Evolutionary conservation across 2,329 filamentous ascomycete genomes (phyloP), one percentile per base, ranked within the genome.

Genomic region (Lecanoromycetidae sp.): DNA sequence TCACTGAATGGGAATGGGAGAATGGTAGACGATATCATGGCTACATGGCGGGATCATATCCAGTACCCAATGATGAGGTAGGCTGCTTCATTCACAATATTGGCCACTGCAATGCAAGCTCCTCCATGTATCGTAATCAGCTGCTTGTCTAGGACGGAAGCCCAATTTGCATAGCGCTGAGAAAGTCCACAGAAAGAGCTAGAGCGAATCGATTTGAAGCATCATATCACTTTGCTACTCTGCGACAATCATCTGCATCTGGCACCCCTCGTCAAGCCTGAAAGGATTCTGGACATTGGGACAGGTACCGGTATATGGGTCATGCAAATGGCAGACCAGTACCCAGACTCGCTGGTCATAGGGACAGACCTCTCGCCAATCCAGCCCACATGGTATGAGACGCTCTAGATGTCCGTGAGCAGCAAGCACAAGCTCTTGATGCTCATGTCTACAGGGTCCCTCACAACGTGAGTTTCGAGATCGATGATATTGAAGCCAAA

Each of bases 261-360:
- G 37, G 66, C 70, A 6, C 71, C 72, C 12, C 56, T 75, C 3
- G 55, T 61, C 10, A 56, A 65, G n/a, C 65, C 66, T 3, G 58
- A 68, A 48, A 65, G 65, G 20, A 70, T 79, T 12, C 64, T 79
- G 8, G 75, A 79, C 55, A 63, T 79, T 8, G 75, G 76, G 39
- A 78, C 74, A 5, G 79, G 79, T 13, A 77, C 75, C 0, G 77
- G 78, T 2, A 76, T 76, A 60, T 84, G 80, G 80, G 77, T 79
- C 10, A 78, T 84, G 49, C 75, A 82, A 56, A 74, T 85, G 66
- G 78, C 61, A 4, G 64, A 67, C 50, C 55, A 49, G 42, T 61
- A 64, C 48, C 64, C 63, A 17, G 32, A 43, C 17, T 57, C 61
- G 4, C 58, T 62, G 47, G 59, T 66, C 17, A 60, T 60, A 30